These are phyloP conservation scores for Boletus vermiculosoides DNA, from an alignment of 768 basidiomycete genomes.

Conservation along the genomic window DNA sequence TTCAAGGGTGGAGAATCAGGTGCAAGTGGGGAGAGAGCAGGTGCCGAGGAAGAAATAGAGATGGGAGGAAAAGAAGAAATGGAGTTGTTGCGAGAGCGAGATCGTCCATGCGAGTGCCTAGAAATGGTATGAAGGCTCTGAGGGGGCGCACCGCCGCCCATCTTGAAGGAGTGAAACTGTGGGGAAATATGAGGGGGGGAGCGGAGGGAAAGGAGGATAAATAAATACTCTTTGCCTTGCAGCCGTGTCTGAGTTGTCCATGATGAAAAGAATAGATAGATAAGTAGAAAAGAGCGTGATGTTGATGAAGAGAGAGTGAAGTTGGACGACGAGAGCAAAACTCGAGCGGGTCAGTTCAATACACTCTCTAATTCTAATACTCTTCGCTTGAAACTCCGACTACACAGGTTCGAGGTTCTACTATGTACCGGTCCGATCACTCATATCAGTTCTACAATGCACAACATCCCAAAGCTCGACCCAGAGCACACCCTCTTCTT, in stretches of 20 bases:
- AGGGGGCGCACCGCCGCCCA: constrained; percentile 45
- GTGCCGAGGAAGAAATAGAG: constrained; percentile 40
- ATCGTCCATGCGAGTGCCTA: constrained; percentile 38
- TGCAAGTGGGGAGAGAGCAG: constrained; percentile 37
- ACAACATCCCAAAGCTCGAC: constrained; percentile 18
- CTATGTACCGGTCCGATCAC: not conserved
- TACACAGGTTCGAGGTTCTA: not conserved
- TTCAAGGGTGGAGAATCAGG: constrained; percentile 35
- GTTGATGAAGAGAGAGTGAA: constrained; percentile 29
- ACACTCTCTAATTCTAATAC: not conserved
- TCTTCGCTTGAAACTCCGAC: not conserved
- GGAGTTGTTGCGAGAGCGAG: constrained; percentile 69
- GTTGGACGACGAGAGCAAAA: not conserved
- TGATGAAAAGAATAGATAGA: constrained; percentile 21
- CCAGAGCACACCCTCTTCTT: constrained; percentile 57
- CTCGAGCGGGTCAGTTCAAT: not conserved
- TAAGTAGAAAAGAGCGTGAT: constrained; percentile 19
- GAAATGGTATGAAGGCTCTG: constrained; percentile 39
- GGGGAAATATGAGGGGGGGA: not conserved
- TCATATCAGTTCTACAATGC: not conserved
- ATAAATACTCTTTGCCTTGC: constrained; percentile 44
- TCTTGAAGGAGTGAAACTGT: constrained; percentile 73
- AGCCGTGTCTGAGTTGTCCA: constrained; percentile 42
- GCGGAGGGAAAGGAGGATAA: not conserved
- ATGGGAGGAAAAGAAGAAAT: constrained; percentile 34